Conservation (phyloP, 1,139 yeast genomes). For the Suhomyces choctaworum region DNA sequence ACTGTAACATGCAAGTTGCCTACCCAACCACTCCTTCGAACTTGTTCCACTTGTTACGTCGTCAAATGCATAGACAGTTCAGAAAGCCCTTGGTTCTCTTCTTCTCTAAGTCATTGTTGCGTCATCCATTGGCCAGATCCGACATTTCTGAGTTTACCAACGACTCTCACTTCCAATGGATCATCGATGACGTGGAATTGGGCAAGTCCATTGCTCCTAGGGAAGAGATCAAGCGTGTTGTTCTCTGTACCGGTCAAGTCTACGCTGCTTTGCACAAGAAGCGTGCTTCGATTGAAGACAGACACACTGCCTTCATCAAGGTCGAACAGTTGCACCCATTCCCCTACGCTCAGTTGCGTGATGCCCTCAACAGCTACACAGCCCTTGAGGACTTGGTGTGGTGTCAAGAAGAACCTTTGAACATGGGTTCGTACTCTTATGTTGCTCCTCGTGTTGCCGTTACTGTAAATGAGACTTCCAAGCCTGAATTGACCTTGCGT, state of each 20-base stretch:
- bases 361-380: constrained; percentile 77
- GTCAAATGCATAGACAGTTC: constrained; percentile 99
- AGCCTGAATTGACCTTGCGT: constrained; percentile 58
- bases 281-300: constrained; percentile 74
- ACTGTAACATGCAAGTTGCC: constrained; percentile 95
- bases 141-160: constrained; percentile 80
- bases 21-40: constrained; percentile 99
- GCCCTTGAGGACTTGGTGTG: constrained; percentile 85
- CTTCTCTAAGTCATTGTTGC: constrained; percentile 90
- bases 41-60: constrained; percentile 93
- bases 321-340: constrained; percentile 97
- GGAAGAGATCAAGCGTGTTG: constrained; percentile 86
- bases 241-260: constrained; percentile 90
- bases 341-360: constrained; percentile 95
- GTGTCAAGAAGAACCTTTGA: constrained; percentile 99
- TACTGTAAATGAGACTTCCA: constrained; percentile 69
- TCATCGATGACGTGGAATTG: constrained; percentile 86
- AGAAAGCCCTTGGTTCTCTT: constrained; percentile 90
- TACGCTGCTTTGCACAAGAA: constrained; percentile 88
- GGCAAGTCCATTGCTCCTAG: constrained; percentile 73
- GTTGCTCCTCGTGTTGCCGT: constrained; percentile 82
- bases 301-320: constrained; percentile 83
- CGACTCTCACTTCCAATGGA: constrained; percentile 92
- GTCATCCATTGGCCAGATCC: constrained; percentile 98
- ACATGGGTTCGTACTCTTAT: constrained; percentile 88